Evolutionary conservation across 140 eudicot genomes (phyloP), one percentile per base, ranked within the genome.

Genomic region (Bidens hawaiensis): DNA sequence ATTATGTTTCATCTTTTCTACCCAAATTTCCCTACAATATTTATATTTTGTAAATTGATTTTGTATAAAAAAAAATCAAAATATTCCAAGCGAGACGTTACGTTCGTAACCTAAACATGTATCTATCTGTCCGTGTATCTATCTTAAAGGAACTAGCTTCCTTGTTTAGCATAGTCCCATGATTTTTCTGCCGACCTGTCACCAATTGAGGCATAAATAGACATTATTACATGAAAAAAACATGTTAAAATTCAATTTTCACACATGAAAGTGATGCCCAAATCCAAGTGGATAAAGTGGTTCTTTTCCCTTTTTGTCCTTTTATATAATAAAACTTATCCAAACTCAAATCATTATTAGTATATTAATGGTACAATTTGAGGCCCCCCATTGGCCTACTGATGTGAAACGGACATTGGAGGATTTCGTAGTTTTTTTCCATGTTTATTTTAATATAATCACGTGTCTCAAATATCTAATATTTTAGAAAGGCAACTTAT

Each of bases 231-330:
- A 57, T 4, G 5, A 27, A 3, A n/a, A n/a, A n/a, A 41, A 53
- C 30, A 53, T 63, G 76, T 15, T 43, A 19, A 19, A 71, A 72
- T 53, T 9, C 30, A 22, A 14, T 27, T 53, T 71, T 27, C 51
- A 18, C 77, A 72, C 71, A 65, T 72, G 71, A 63, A 40, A 42
- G 21, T 53, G 49, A 52, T 8, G 65, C 58, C 30, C 55, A 41
- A 17, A 5, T 24, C 7, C 6, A 28, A 68, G 17, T 28, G 33
- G 46, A 67, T 65, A 48, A 48, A 16, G 17, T 21, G 18, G 30
- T 18, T 60, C 31, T 8, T 46, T 61, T 23, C 1, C 0, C 2
- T n/a, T 10, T 17, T 61, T 62, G 40, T 25, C 0, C 1, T 31
- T 36, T 36, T 7, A 9, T 2, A 11, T 7, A 8, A 8, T 36